Conservation (phyloP, 345 rosid genomes). For the rapeseed (Brassica napus) region Da-Ae NC_063442.1:6287501-6288000, state of each 20-base stretch:
- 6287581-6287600: conserved; percentile 15
- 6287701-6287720: conserved; percentile 74
- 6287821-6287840: conserved; percentile 83
- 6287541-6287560: background rate
- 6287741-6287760: conserved; percentile 77
- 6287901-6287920: conserved; percentile 44
- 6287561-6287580: background rate
- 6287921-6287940: conserved; percentile 13
- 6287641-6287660: conserved; percentile 95
- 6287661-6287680: conserved; percentile 69
- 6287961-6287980: background rate
- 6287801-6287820: conserved; percentile 74
- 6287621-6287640: conserved; percentile 92
- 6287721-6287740: conserved; percentile 85
- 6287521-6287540: too few relatives aligned
- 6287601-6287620: conserved; percentile 64
- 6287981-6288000: conserved; percentile 48
- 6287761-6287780: conserved; percentile 87
- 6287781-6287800: conserved; percentile 73
- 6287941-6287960: background rate
- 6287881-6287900: conserved; percentile 96
- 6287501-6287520: too few relatives aligned
- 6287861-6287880: conserved; percentile 90
- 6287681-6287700: conserved; percentile 54
- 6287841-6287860: conserved; percentile 83